Percentiles rank a stretch among this genome's conserved stretches.
These are phyloP conservation scores for Kwoniella shivajii DNA, from an alignment of 1,284 basidiomycete species.

Conservation along the genomic window DNA sequence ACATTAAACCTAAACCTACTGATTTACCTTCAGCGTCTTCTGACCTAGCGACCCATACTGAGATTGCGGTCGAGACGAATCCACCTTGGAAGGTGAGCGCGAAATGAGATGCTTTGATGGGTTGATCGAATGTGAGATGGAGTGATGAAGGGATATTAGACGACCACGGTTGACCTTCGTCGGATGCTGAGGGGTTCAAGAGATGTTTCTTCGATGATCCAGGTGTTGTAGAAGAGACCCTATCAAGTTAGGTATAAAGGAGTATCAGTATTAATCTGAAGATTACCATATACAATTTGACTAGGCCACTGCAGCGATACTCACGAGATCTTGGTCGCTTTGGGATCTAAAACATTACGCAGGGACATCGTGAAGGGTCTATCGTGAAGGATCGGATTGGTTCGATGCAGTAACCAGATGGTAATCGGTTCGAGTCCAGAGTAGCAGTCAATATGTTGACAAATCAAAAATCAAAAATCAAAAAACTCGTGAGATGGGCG, in stretches of 20 bases:
- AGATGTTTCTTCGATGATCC: constrained; percentile 36
- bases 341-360: constrained; percentile 11
- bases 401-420: not conserved
- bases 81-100: constrained; percentile 55
- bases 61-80: constrained; percentile 44
- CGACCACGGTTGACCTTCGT: constrained; percentile 38
- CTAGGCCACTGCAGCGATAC: no score
- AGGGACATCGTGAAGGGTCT: constrained; percentile 7
- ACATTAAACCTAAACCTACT: constrained; percentile 33
- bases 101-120: constrained; percentile 40
- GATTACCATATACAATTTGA: no score
- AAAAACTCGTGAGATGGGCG: no score
- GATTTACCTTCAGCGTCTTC: constrained; percentile 17
- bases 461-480: no score
- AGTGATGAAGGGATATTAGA: constrained; percentile 42
- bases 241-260: constrained; percentile 8
- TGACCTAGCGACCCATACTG: constrained; percentile 34
- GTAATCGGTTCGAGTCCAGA: not conserved
- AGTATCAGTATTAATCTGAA: no score
- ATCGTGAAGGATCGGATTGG: no score
- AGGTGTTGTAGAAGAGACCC: constrained; percentile 29
- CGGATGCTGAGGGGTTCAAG: constrained; percentile 19
- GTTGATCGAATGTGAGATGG: constrained; percentile 39
- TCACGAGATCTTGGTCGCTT: constrained; percentile 28
- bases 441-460: no score